Evolutionary conservation across 1,284 basidiomycete genomes (phyloP).

Genomic region (Boletus mariae): DNA sequence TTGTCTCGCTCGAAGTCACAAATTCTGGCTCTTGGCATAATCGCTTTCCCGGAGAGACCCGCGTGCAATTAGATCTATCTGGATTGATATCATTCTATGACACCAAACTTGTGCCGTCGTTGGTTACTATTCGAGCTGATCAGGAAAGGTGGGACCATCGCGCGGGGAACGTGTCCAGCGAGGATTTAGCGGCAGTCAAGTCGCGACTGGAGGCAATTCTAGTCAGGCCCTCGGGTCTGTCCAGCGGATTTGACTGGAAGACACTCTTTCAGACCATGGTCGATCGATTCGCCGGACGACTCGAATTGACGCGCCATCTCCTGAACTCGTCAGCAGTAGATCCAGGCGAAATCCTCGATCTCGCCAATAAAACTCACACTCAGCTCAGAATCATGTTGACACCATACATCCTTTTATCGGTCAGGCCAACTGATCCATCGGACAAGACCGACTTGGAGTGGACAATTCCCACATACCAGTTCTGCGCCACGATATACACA

Average conservation of each 20-base stretch:
- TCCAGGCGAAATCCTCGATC: neutral
- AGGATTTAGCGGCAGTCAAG: too few relatives aligned
- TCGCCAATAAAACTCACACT: too few relatives aligned
- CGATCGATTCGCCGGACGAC: conserved; percentile 41
- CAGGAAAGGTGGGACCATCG: conserved; percentile 28
- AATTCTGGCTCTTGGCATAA: conserved; percentile 15
- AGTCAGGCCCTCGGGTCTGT: too few relatives aligned
- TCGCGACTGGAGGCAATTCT: too few relatives aligned
- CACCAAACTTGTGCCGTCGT: conserved; percentile 24
- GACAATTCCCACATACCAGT: conserved; percentile 23
- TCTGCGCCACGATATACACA: conserved; percentile 36
- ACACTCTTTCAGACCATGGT: too few relatives aligned
- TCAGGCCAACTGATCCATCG: neutral
- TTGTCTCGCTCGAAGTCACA: conserved; percentile 10
- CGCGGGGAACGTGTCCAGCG: conserved; percentile 27
- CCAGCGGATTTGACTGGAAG: too few relatives aligned
- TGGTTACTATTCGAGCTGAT: conserved; percentile 25
- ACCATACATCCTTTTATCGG: too few relatives aligned
- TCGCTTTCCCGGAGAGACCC: conserved; percentile 30
- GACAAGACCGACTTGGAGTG: conserved; percentile 15
- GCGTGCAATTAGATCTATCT: conserved; percentile 31
- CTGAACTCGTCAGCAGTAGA: conserved; percentile 25
- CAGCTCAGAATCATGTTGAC: too few relatives aligned
- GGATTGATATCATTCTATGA: conserved; percentile 36
- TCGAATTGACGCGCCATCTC: conserved; percentile 36